These are phyloP conservation scores for Aspergillus niger DNA, from an alignment of 2,329 filamentous ascomycete species.

Conservation along the genomic window DNA sequence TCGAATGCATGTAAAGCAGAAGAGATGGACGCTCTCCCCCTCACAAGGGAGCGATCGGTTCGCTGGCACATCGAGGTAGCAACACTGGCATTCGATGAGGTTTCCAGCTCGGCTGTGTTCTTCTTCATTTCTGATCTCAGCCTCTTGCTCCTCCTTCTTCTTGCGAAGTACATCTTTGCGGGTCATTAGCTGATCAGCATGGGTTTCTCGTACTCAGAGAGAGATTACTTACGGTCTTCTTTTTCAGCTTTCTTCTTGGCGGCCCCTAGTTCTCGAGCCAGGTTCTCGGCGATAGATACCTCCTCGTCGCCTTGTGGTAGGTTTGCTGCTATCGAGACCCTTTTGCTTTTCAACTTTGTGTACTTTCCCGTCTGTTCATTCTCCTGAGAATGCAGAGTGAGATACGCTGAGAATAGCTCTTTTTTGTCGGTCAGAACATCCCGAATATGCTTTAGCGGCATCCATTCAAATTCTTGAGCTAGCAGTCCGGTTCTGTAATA, in stretches of 20 bases:
- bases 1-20: slow-evolving; percentile 69
- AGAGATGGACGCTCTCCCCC: slow-evolving; percentile 61
- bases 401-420: slow-evolving; percentile 33
- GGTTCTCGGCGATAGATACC: neutral
- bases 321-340: neutral
- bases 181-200: slow-evolving; percentile 6
- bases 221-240: slow-evolving; percentile 18
- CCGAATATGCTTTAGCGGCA: slow-evolving; percentile 42
- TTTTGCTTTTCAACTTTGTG: slow-evolving; percentile 21
- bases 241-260: slow-evolving; percentile 29
- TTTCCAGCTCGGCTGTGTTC: slow-evolving; percentile 51
- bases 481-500: slow-evolving; percentile 8
- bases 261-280: slow-evolving; percentile 28
- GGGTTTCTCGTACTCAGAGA: neutral
- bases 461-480: slow-evolving; percentile 38
- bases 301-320: neutral
- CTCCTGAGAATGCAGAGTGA: slow-evolving; percentile 28
- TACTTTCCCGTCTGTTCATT: slow-evolving; percentile 19
- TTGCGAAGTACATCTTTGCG: slow-evolving; percentile 16
- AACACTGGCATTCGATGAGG: slow-evolving; percentile 71
- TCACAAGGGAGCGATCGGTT: slow-evolving; percentile 71
- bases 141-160: slow-evolving; percentile 26
- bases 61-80: slow-evolving; percentile 66
- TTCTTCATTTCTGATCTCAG: slow-evolving; percentile 39
- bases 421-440: slow-evolving; percentile 32